These are phyloP conservation scores for Albatrellus ellisii DNA, from an alignment of 768 basidiomycete species.

Conservation along the genomic window DNA sequence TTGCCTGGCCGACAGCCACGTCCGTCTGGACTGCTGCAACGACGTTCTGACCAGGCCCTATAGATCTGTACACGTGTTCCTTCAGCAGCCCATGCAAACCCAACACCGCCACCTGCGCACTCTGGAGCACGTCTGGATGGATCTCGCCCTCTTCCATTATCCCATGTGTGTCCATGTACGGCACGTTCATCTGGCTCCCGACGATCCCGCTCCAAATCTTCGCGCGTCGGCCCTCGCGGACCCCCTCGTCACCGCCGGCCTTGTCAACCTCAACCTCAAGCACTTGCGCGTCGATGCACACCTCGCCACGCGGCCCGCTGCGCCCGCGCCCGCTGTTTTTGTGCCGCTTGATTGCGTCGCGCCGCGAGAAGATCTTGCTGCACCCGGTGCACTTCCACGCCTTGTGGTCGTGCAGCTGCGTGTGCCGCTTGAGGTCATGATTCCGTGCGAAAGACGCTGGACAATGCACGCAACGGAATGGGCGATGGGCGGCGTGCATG, in stretches of 20 bases:
- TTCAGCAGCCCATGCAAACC: conserved; percentile 10
- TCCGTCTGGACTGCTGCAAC: conserved; percentile 20
- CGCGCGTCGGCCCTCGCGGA: conserved; percentile 31
- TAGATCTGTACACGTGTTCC: conserved; percentile 8
- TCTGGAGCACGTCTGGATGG: conserved; percentile 6
- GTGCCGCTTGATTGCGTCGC: conserved; percentile 71
- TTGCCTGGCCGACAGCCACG: conserved; percentile 46
- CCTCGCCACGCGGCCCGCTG: conserved; percentile 22
- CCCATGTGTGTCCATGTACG: background rate
- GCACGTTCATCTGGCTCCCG: conserved; percentile 19
- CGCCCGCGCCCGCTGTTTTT: conserved; percentile 31
- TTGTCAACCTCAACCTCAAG: conserved; percentile 41
- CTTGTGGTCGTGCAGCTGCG: conserved; percentile 55
- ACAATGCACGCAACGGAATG: conserved; percentile 49
- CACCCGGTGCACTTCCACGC: conserved; percentile 69
- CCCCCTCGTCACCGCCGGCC: conserved; percentile 27
- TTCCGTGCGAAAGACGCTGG: conserved; percentile 69
- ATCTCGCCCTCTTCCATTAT: conserved; percentile 13
- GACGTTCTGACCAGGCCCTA: background rate
- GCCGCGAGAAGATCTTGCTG: conserved; percentile 59
- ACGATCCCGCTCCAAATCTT: conserved; percentile 55
- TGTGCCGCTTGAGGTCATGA: conserved; percentile 72
- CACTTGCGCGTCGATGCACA: conserved; percentile 44
- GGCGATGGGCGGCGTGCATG: conserved; percentile 48
- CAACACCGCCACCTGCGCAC: conserved; percentile 11